Percentiles rank a stretch among this genome's conserved stretches.
These are phyloP conservation scores for Vitis hybrid DNA, from an alignment of 177 flowering plant species.

Conservation along the genomic window DNA sequence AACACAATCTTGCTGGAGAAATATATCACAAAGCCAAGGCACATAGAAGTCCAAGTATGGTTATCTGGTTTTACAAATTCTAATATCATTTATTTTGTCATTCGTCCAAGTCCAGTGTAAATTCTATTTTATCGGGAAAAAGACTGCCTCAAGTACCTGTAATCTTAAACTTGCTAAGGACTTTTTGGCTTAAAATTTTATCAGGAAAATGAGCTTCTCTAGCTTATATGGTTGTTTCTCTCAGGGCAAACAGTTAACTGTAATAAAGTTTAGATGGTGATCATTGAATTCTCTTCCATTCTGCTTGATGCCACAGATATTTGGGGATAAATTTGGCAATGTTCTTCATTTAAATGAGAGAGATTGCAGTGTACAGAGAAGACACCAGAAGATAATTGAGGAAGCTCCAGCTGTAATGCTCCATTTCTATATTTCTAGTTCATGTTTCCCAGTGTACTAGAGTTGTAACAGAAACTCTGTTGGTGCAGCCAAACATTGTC, in stretches of 20 bases:
- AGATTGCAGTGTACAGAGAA: slow-evolving; percentile 98
- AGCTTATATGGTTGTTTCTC: background rate
- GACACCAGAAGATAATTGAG: slow-evolving; percentile 99
- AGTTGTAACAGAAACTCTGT: slow-evolving; percentile 19
- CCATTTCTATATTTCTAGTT: slow-evolving; percentile 14
- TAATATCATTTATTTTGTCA: background rate
- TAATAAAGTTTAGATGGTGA: too few species aligned
- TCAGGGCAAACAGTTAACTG: too few species aligned
- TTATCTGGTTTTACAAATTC: background rate
- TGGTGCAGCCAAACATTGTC: slow-evolving; percentile 81
- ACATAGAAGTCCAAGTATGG: slow-evolving; percentile 95
- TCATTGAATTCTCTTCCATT: slow-evolving; percentile 7
- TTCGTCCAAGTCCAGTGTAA: background rate
- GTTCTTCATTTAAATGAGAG: slow-evolving; percentile 84
- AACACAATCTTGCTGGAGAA: slow-evolving; percentile 88
- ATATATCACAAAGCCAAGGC: slow-evolving; percentile 90
- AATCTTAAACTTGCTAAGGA: background rate
- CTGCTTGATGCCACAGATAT: slow-evolving; percentile 46
- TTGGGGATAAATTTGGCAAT: slow-evolving; percentile 93
- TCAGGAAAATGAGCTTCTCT: too few species aligned
- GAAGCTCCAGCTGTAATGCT: slow-evolving; percentile 97
- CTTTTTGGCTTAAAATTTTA: background rate
- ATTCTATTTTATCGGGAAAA: background rate
- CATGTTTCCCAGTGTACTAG: slow-evolving; percentile 12
- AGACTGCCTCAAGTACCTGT: background rate